Evolutionary conservation across 176 grass and related monocot genomes (phyloP).

Genomic region (Metroxylon sagu): DNA sequence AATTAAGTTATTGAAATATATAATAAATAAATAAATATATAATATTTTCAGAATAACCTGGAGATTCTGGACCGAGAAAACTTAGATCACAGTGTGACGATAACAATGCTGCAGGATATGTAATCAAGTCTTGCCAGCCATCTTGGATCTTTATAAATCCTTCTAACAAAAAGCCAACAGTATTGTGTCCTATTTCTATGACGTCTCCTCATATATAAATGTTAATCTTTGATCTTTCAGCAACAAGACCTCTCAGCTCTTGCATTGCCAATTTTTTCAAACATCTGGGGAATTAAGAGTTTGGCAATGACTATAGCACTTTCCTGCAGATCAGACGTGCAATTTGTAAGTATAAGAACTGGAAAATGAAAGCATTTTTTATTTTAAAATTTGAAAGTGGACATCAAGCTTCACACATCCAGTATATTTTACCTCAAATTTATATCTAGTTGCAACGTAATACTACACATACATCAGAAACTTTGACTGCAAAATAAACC

Average conservation of each 20-base stretch:
- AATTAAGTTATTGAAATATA: neutral
- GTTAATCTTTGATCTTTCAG: slow-evolving; percentile 59
- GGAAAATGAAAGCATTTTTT: too few species aligned
- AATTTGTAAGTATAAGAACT: neutral
- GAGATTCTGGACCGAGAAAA: slow-evolving; percentile 54
- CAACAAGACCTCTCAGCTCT: slow-evolving; percentile 64
- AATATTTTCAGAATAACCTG: slow-evolving; percentile 42
- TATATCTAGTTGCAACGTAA: too few species aligned
- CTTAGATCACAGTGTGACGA: slow-evolving; percentile 34
- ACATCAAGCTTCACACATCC: too few species aligned
- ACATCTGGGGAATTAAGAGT: slow-evolving; percentile 68
- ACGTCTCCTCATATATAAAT: slow-evolving; percentile 76
- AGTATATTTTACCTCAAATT: too few species aligned
- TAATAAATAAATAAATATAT: neutral
- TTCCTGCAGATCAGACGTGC: slow-evolving; percentile 47
- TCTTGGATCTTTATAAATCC: slow-evolving; percentile 61
- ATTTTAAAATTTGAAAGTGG: too few species aligned
- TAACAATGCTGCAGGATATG: slow-evolving; percentile 53
- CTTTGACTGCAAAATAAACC: too few species aligned
- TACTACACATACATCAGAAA: too few species aligned
- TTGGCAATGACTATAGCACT: slow-evolving; percentile 56
- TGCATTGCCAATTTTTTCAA: slow-evolving; percentile 86
- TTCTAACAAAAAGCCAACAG: slow-evolving; percentile 70
- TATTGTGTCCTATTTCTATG: slow-evolving; percentile 44
- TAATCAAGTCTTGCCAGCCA: slow-evolving; percentile 39